Percentiles rank a stretch among this genome's conserved stretches.
phyloP scores from a whole-genome alignment of 2,329 filamentous ascomycete genomes.

The Neopestalotiopsis clavispora region DNA sequence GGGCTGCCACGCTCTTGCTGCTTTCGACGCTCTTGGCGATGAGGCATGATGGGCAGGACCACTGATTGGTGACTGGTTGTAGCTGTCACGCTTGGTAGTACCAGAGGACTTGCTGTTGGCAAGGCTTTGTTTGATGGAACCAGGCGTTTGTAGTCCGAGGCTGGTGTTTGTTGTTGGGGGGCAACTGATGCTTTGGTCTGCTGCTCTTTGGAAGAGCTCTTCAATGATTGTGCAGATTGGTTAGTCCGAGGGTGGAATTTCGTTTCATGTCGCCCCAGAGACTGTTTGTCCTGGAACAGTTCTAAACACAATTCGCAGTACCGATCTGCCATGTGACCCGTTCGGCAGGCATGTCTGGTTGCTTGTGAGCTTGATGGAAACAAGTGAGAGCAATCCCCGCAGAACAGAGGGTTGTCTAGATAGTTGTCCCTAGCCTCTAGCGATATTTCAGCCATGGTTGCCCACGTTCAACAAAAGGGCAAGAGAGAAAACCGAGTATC shows the following conservation, averaged over 20 bases:
- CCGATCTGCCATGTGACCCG: constrained; percentile 1
- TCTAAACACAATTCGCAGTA: not conserved
- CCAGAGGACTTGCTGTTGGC: too few relatives aligned
- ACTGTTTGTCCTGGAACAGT: not conserved
- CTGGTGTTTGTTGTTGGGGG: too few relatives aligned
- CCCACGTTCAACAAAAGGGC: not conserved
- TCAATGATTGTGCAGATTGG: not conserved
- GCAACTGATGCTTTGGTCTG: too few relatives aligned
- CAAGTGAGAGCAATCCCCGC: not conserved
- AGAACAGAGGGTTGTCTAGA: not conserved
- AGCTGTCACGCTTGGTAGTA: too few relatives aligned
- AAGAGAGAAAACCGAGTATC: too few relatives aligned
- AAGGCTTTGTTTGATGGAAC: too few relatives aligned
- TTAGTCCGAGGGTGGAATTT: not conserved
- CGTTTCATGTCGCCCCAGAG: not conserved
- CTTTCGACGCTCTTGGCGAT: too few relatives aligned
- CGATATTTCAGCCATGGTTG: not conserved
- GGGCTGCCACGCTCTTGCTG: too few relatives aligned
- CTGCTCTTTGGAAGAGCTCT: too few relatives aligned
- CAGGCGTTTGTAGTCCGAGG: too few relatives aligned
- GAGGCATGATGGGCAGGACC: too few relatives aligned
- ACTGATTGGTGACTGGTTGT: too few relatives aligned
- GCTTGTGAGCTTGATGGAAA: not conserved
- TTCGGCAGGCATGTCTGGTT: not conserved
- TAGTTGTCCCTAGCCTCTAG: not conserved